Conservation (phyloP, 140 eudicot species). For the Anethum foeniculum region DNA sequence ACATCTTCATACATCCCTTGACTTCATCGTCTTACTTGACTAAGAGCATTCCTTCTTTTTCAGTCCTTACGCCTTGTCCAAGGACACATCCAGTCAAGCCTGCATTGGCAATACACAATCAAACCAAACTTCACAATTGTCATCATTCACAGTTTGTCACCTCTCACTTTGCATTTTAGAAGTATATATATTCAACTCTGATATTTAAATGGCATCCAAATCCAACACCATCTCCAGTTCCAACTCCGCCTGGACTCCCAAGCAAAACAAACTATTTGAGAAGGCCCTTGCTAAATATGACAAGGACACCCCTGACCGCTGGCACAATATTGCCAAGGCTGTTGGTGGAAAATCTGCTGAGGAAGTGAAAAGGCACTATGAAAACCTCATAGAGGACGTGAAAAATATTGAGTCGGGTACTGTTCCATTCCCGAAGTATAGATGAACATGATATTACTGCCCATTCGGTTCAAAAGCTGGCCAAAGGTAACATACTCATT, state of each 20-base stretch:
- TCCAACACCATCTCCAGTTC: constrained; percentile 34
- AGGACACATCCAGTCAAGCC: constrained; percentile 18
- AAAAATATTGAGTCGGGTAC: constrained; percentile 21
- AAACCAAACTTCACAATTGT: neutral
- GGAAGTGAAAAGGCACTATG: constrained; percentile 30
- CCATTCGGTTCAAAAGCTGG: constrained; percentile 4
- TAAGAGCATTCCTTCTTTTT: constrained; percentile 3
- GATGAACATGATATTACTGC: constrained; percentile 16
- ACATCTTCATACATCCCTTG: constrained; percentile 33
- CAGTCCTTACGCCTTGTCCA: constrained; percentile 8
- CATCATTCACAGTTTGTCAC: neutral
- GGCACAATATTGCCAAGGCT: constrained; percentile 31
- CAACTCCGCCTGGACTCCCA: constrained; percentile 22
- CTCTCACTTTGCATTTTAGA: no score
- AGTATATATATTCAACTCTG: constrained; percentile 12
- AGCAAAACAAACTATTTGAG: constrained; percentile 30
- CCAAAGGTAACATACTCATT: constrained; percentile 20
- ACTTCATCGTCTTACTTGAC: constrained; percentile 16
- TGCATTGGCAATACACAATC: neutral
- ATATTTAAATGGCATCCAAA: constrained; percentile 40
- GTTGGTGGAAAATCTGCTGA: constrained; percentile 29
- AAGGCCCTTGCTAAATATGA: constrained; percentile 30
- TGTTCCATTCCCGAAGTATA: constrained; percentile 36
- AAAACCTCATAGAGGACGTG: constrained; percentile 24
- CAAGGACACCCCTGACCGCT: constrained; percentile 32